Percentiles rank a stretch among this genome's conserved stretches.
These are phyloP conservation scores for Podaxis carcinomalis DNA, from an alignment of 768 basidiomycete species.

Conservation along the genomic window DNA sequence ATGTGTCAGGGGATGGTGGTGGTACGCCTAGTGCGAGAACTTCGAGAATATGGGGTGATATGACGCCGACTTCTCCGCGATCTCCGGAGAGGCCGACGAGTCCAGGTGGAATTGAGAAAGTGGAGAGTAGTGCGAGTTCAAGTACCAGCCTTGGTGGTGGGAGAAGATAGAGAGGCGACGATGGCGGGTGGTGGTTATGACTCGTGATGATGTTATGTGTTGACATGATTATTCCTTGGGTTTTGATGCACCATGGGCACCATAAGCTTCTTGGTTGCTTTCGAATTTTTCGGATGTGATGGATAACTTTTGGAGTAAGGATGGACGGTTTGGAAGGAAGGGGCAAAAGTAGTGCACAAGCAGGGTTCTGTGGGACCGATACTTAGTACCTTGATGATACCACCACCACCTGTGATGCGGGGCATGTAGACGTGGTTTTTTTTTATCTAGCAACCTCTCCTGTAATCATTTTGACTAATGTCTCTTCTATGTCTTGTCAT, in stretches of 20 bases:
- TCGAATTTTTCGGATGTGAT: neutral
- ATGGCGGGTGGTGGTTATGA: neutral
- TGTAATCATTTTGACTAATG: neutral
- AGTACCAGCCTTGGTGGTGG: neutral
- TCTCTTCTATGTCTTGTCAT: neutral
- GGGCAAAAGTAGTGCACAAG: neutral
- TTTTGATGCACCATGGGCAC: neutral
- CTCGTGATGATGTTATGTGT: neutral
- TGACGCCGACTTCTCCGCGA: neutral
- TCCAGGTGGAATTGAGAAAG: conserved; percentile 1
- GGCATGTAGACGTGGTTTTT: neutral
- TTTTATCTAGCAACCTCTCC: neutral
- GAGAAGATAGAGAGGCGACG: neutral
- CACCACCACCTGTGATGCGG: neutral
- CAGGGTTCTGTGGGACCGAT: neutral
- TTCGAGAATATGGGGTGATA: conserved; percentile 2
- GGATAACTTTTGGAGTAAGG: neutral
- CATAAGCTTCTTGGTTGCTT: neutral
- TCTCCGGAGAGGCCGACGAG: neutral
- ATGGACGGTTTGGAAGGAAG: neutral
- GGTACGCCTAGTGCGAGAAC: neutral
- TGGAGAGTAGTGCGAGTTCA: neutral
- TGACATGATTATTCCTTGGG: neutral
- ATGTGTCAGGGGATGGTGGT: neutral
- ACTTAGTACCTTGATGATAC: neutral